Percentiles rank a stretch among this genome's conserved stretches.
These are phyloP conservation scores for Eimeria maxima DNA, from an alignment of 169 alveolate species.

Conservation along the genomic window DNA sequence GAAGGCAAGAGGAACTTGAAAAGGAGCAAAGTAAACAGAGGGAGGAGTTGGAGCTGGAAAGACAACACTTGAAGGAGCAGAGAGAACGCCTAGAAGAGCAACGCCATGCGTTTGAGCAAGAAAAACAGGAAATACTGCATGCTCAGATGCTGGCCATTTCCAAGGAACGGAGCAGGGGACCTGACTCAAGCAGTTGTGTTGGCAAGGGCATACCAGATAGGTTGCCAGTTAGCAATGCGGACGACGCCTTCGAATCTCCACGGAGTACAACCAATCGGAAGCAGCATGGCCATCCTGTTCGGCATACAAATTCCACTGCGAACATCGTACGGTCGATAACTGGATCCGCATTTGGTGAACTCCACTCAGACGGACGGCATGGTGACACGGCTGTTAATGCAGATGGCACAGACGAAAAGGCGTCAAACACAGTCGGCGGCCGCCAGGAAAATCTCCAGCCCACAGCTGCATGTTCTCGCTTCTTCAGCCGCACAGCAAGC, in stretches of 20 bases:
- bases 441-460: conserved; percentile 49
- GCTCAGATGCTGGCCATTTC: conserved; percentile 19
- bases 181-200: neutral
- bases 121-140: conserved; percentile 37
- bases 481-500: conserved; percentile 61
- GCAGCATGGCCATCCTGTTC: conserved; percentile 6
- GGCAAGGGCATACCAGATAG: neutral
- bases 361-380: conserved; percentile 38
- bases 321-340: conserved; percentile 69
- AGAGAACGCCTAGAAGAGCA: conserved; percentile 57
- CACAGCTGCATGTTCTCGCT: conserved; percentile 33
- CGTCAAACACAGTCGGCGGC: conserved; percentile 15
- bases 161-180: conserved; percentile 3
- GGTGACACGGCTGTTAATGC: conserved; percentile 31
- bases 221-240: conserved; percentile 35
- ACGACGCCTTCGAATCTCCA: neutral
- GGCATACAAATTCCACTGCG: conserved; percentile 58
- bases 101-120: conserved; percentile 50
- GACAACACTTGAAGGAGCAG: conserved; percentile 53
- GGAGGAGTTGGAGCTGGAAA: conserved; percentile 42
- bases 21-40: conserved; percentile 48
- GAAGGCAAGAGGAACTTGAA: conserved; percentile 70
- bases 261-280: conserved; percentile 11
- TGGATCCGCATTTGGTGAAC: conserved; percentile 52
- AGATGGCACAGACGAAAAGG: conserved; percentile 33